A percentile compares a stretch with the other conserved stretches of the same genome.
Conservation (phyloP, 1,284 basidiomycete species). For the Tilletia indica region DNA sequence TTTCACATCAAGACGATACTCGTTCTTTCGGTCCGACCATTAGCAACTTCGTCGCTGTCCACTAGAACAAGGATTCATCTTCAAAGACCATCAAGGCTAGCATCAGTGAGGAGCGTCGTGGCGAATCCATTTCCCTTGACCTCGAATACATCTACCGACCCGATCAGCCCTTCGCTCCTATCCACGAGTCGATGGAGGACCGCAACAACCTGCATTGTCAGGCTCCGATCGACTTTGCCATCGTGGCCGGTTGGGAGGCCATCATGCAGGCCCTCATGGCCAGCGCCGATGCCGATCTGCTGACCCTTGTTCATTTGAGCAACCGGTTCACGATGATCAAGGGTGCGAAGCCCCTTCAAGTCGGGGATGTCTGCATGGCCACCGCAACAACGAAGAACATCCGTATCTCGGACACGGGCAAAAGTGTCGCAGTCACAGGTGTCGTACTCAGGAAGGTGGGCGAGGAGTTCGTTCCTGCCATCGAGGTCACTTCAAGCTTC, state of each 20-base stretch:
- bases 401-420: slow-evolving; percentile 85
- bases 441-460: slow-evolving; percentile 39
- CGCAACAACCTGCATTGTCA: slow-evolving; percentile 75
- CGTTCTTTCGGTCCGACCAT: slow-evolving; percentile 77
- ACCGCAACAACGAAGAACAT: slow-evolving; percentile 86
- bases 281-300: slow-evolving; percentile 59
- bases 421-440: slow-evolving; percentile 58
- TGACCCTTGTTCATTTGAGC: slow-evolving; percentile 92
- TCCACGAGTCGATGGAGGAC: slow-evolving; percentile 81
- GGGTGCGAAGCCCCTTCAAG: slow-evolving; percentile 72
- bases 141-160: slow-evolving; percentile 86
- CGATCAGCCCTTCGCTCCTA: slow-evolving; percentile 82
- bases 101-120: slow-evolving; percentile 79
- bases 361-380: slow-evolving; percentile 84
- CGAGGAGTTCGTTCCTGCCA: slow-evolving; percentile 81
- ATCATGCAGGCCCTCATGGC: slow-evolving; percentile 53
- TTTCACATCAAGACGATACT: slow-evolving; percentile 61
- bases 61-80: slow-evolving; percentile 56
- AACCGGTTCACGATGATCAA: slow-evolving; percentile 90
- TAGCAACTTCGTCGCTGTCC: slow-evolving; percentile 76
- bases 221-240: slow-evolving; percentile 93
- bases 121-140: slow-evolving; percentile 73
- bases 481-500: slow-evolving; percentile 92
- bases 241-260: slow-evolving; percentile 82
- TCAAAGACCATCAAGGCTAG: slow-evolving; percentile 67